Percentiles rank a stretch among this genome's conserved stretches.
Conservation (phyloP, 495 filamentous ascomycete genomes). For the Peziza echinospora region DNA sequence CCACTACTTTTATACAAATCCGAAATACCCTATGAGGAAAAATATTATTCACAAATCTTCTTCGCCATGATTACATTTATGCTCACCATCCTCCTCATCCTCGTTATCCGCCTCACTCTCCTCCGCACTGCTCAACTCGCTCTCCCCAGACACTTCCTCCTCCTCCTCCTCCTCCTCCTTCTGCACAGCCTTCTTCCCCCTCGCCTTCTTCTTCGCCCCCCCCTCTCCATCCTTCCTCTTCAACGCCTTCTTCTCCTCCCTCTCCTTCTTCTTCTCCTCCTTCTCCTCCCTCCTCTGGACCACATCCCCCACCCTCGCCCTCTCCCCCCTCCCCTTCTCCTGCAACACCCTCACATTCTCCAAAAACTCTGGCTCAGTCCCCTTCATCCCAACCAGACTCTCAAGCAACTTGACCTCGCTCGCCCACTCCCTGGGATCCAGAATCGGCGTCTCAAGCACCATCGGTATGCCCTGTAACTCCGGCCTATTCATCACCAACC, state of each 20-base stretch:
- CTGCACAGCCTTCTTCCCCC: constrained; percentile 1
- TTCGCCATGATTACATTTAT: too few relatives aligned
- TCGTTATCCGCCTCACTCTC: constrained; percentile 9
- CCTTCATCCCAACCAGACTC: constrained; percentile 61
- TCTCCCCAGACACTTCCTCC: constrained; percentile 4
- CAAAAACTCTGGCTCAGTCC: constrained; percentile 45
- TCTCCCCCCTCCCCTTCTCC: constrained; percentile 44
- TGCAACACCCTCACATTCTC: constrained; percentile 38
- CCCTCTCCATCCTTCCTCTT: constrained; percentile 18
- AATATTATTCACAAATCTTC: too few relatives aligned
- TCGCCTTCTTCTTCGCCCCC: constrained; percentile 13
- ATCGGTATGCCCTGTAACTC: constrained; percentile 63
- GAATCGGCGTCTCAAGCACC: constrained; percentile 86
- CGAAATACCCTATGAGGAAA: too few relatives aligned
- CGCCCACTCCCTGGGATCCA: constrained; percentile 61
- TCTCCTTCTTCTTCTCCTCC: constrained; percentile 25
- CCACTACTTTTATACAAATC: too few relatives aligned
- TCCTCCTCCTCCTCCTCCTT: constrained; percentile 8
- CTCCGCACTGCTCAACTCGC: constrained; percentile 2
- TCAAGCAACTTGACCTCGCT: constrained; percentile 78
- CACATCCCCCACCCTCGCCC: constrained; percentile 53
- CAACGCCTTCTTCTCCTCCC: constrained; percentile 30
- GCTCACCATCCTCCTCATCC: background rate
- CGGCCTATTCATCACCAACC: constrained; percentile 69
- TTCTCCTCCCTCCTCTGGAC: constrained; percentile 47